Evolutionary conservation across 495 filamentous ascomycete genomes (phyloP).

Genomic region (Aspergillus funiculosus): DNA sequence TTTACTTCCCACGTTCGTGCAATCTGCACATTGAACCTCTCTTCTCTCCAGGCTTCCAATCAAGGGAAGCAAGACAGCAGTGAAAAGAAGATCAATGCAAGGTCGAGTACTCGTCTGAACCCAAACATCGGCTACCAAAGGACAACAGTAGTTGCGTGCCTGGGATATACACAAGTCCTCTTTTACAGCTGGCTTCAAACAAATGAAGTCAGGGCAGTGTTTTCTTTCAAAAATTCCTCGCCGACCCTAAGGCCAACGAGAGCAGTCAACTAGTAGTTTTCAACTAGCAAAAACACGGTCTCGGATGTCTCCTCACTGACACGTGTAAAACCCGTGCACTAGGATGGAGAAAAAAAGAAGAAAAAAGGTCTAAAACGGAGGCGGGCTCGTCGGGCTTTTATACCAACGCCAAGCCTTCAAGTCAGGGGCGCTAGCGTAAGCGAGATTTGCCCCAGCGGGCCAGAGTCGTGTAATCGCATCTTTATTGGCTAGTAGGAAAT

Average conservation of each 20-base stretch:
- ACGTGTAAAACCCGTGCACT: slow-evolving; percentile 53
- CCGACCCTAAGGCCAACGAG: slow-evolving; percentile 40
- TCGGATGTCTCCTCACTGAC: slow-evolving; percentile 55
- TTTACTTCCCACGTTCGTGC: too few relatives aligned
- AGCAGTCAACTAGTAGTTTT: slow-evolving; percentile 53
- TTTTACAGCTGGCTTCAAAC: slow-evolving; percentile 14
- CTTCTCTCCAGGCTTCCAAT: slow-evolving; percentile 46
- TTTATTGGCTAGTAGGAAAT: too few relatives aligned
- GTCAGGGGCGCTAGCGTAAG: slow-evolving; percentile 28
- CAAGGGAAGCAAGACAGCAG: slow-evolving; percentile 35
- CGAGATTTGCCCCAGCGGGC: too few relatives aligned
- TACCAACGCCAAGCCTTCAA: slow-evolving; percentile 18
- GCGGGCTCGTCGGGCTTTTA: slow-evolving; percentile 9
- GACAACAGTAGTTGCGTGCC: too few relatives aligned
- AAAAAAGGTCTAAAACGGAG: slow-evolving; percentile 25
- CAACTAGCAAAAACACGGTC: slow-evolving; percentile 56
- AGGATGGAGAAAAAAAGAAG: slow-evolving; percentile 45
- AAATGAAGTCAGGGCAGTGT: slow-evolving; percentile 26
- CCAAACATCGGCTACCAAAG: slow-evolving; percentile 7
- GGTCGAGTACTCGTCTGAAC: slow-evolving; percentile 10
- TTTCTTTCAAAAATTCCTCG: slow-evolving; percentile 48
- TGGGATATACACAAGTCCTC: too few relatives aligned
- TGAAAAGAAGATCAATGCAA: slow-evolving; percentile 41
- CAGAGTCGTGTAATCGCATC: too few relatives aligned
- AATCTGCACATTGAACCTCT: too few relatives aligned